Conservation (phyloP, 257 asterid species). For the Vinca minor region DNA sequence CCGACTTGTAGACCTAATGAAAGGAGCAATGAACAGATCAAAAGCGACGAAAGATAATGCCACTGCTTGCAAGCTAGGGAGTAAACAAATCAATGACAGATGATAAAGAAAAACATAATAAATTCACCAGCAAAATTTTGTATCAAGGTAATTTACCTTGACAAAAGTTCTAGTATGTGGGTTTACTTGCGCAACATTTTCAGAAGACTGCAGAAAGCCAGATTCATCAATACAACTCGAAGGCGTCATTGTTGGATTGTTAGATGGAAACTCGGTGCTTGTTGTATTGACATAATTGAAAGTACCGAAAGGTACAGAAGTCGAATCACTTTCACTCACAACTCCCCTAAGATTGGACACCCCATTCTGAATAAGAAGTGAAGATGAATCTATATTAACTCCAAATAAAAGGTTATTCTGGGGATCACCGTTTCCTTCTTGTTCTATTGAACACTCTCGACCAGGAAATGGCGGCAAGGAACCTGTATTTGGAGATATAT, state of each 20-base stretch:
- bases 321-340: constrained; percentile 35
- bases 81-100: too few relatives aligned
- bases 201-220: constrained; percentile 36
- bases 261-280: constrained; percentile 34
- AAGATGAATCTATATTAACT: constrained; percentile 38
- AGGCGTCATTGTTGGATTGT: constrained; percentile 32
- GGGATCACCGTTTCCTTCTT: constrained; percentile 47
- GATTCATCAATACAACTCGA: constrained; percentile 44
- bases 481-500: constrained; percentile 27
- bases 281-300: constrained; percentile 46
- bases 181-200: constrained; percentile 35
- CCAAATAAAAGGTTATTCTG: constrained; percentile 59
- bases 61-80: neutral
- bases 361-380: constrained; percentile 46
- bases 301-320: constrained; percentile 34
- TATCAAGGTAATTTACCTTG: constrained; percentile 49
- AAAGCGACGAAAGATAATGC: neutral
- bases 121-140: too few relatives aligned
- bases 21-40: neutral
- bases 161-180: constrained; percentile 48
- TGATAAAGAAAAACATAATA: too few relatives aligned
- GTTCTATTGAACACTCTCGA: constrained; percentile 45
- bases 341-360: constrained; percentile 44
- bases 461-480: constrained; percentile 73
- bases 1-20: constrained; percentile 57